Evolutionary conservation across 148 eudicot genomes (phyloP), one percentile per base, ranked within the genome.

Genomic region (Nepenthes mirabilis): DNA sequence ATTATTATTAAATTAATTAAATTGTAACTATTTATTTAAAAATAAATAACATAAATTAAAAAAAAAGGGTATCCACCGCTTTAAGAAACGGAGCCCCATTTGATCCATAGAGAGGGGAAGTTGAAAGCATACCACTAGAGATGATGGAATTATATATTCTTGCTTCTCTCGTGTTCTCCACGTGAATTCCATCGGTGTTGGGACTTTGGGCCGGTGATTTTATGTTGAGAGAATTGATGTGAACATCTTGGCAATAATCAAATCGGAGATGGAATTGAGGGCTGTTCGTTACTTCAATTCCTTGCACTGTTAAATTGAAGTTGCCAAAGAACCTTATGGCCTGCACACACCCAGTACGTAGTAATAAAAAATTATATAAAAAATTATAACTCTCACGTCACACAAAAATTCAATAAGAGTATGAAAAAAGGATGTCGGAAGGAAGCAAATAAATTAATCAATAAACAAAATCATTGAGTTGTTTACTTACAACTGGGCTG

Each of bases 181-280:
- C 74, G 61, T 91, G 97, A 69, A 91, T 91, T 55, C 97, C 97
- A 72, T 91, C 97, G 0, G 97, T 91, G 60, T 91, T 91, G 57
- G 97, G 97, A 43, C 97, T 91, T 32, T 58, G 64, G 54, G 68
- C 55, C 5, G 95, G 95, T 8, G 97, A 72, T 43, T 78, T 81
- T 54, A 91, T 85, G 59, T 62, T 14, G 1, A 91, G 77, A 9
- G 79, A 81, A 56, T 91, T 78, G 37, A 91, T 72, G 47, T 62
- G 75, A 9, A 91, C 86, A 67, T 65, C 75, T 50, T 68, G 72
- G 69, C 97, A 91, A 43, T 50, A 62, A 57, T 91, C 97, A 37
- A 91, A 78, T 36, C 97, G 75, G 59, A 91, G 76, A 67, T 91
- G 90, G 77, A 91, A 91, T 56, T 85, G 84, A 12, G 97, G 97